Evolutionary conservation across 2,329 filamentous ascomycete genomes (phyloP).

Genomic region (Pseudogymnoascus pannorum): DNA sequence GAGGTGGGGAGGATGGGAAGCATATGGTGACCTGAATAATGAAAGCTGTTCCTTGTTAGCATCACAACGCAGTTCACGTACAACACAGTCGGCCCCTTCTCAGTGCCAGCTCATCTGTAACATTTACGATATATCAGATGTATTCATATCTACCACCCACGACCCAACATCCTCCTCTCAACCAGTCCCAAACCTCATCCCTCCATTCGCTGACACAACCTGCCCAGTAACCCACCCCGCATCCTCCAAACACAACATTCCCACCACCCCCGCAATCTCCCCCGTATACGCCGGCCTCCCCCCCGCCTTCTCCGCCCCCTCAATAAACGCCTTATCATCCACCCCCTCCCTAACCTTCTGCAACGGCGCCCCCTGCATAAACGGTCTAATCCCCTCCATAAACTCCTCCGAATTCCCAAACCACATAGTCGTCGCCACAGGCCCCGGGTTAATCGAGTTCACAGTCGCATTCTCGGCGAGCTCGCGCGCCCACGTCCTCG

Average conservation of each 20-base stretch:
- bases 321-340: slow-evolving; percentile 55
- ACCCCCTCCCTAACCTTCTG: slow-evolving; percentile 50
- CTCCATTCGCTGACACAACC: slow-evolving; percentile 74
- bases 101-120: background rate
- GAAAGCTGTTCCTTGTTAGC: slow-evolving; percentile 3
- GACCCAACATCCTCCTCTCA: background rate
- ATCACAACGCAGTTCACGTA: background rate
- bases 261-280: slow-evolving; percentile 70
- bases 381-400: slow-evolving; percentile 50
- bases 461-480: slow-evolving; percentile 55
- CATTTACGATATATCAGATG: background rate
- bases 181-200: slow-evolving; percentile 48
- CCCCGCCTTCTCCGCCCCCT: slow-evolving; percentile 46
- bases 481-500: slow-evolving; percentile 59
- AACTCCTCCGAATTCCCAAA: slow-evolving; percentile 48
- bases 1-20: slow-evolving; percentile 74
- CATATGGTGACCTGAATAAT: slow-evolving; percentile 20
- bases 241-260: slow-evolving; percentile 66
- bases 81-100: background rate
- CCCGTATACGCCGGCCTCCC: slow-evolving; percentile 56
- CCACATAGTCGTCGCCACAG: slow-evolving; percentile 62
- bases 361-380: slow-evolving; percentile 57
- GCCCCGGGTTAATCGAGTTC: slow-evolving; percentile 59
- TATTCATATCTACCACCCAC: background rate
- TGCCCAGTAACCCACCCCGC: slow-evolving; percentile 72